A percentile compares a stretch with the other conserved stretches of the same genome.
Evolutionary conservation across 768 basidiomycete genomes (phyloP).

Genomic region (Kwoniella dendrophila): DNA sequence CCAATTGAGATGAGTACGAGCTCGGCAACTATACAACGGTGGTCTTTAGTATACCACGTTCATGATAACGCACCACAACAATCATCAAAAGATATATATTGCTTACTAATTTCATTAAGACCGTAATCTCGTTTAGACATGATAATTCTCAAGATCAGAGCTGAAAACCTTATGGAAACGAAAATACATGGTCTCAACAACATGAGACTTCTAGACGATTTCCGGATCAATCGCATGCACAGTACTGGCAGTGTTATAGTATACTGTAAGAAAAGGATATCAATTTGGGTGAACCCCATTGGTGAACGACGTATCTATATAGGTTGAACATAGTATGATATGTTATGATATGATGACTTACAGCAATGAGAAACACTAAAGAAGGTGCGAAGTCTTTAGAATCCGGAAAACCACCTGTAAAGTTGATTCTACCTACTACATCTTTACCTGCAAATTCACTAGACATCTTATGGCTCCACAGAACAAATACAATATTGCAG

Average conservation of each 20-base stretch:
- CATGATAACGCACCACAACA: too few relatives aligned
- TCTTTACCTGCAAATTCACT: too few relatives aligned
- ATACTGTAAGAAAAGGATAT: slow-evolving; percentile 21
- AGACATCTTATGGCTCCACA: too few relatives aligned
- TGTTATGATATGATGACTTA: slow-evolving; percentile 15
- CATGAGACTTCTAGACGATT: slow-evolving; percentile 1
- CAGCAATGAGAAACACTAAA: slow-evolving; percentile 30
- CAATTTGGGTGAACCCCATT: neutral
- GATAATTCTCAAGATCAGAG: neutral
- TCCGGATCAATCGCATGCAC: slow-evolving; percentile 16
- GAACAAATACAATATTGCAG: too few relatives aligned
- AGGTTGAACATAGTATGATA: neutral
- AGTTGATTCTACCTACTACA: too few relatives aligned
- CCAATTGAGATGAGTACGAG: slow-evolving; percentile 34
- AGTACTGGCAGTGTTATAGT: slow-evolving; percentile 17
- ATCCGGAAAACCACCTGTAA: slow-evolving; percentile 32
- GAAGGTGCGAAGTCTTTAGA: slow-evolving; percentile 30
- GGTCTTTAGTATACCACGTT: too few relatives aligned
- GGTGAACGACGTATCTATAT: neutral
- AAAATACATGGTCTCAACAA: slow-evolving; percentile 33
- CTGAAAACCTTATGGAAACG: slow-evolving; percentile 31
- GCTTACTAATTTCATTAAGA: neutral
- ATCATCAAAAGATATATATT: neutral
- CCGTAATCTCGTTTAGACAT: neutral
- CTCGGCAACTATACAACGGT: slow-evolving; percentile 31